phyloP scores from a whole-genome alignment of 192 early-diverging fungal genomes.

The Coemansia sp. region DNA sequence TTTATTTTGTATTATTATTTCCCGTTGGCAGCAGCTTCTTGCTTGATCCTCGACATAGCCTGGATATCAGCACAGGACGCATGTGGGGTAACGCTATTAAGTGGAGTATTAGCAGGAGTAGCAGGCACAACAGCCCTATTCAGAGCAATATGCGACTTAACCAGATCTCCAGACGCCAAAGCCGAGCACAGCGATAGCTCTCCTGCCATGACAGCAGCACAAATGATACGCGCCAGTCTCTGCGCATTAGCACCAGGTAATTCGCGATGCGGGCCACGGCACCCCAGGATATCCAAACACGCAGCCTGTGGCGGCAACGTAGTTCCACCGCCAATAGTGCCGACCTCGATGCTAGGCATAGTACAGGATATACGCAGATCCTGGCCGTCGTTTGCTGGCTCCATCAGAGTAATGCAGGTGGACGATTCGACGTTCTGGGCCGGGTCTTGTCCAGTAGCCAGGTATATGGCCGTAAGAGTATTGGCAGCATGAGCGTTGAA shows the following conservation, averaged over 20 bases:
- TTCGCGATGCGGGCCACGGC: slow-evolving; percentile 76
- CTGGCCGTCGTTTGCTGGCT: slow-evolving; percentile 72
- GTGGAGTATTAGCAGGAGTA: slow-evolving; percentile 32
- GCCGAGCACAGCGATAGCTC: slow-evolving; percentile 87
- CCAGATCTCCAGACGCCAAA: slow-evolving; percentile 86
- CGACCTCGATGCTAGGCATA: slow-evolving; percentile 95
- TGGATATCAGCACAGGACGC: slow-evolving; percentile 26
- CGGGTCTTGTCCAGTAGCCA: slow-evolving; percentile 95
- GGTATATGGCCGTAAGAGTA: slow-evolving; percentile 85
- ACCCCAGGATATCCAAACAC: slow-evolving; percentile 87
- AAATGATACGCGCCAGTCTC: slow-evolving; percentile 81
- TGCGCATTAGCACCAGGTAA: slow-evolving; percentile 85
- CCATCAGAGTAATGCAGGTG: slow-evolving; percentile 94
- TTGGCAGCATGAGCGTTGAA: slow-evolving; percentile 97
- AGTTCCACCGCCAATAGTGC: slow-evolving; percentile 92
- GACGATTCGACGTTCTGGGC: slow-evolving; percentile 95
- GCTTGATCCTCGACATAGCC: slow-evolving; percentile 4
- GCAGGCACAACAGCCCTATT: slow-evolving; percentile 67
- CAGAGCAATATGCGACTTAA: slow-evolving; percentile 85
- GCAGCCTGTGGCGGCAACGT: slow-evolving; percentile 80
- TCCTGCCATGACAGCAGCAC: slow-evolving; percentile 90
- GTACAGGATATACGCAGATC: slow-evolving; percentile 88
- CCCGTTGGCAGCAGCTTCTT: slow-evolving; percentile 25
- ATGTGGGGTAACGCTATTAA: slow-evolving; percentile 16
- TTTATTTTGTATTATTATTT: slow-evolving; percentile 12